Conservation (phyloP, 495 filamentous ascomycete species). For the Penicillium diatomitis region DNA sequence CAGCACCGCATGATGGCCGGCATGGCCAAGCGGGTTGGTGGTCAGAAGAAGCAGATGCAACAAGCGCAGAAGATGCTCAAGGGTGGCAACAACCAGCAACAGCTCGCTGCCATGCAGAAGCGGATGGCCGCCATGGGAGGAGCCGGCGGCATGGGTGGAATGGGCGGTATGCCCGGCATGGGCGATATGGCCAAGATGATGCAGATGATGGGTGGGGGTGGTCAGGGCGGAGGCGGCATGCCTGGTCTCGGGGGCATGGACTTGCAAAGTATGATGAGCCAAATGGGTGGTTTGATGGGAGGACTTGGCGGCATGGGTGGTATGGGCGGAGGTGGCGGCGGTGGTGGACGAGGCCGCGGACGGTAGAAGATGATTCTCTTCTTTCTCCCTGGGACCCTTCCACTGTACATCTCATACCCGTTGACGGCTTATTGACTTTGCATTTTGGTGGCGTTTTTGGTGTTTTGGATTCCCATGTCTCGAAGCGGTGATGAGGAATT, state of each 20-base stretch:
- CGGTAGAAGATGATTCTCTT: conserved; percentile 14
- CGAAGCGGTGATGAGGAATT: too few species aligned
- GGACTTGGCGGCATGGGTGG: conserved; percentile 39
- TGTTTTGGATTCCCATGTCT: conserved; percentile 2
- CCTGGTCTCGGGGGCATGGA: conserved; percentile 62
- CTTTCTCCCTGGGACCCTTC: neutral
- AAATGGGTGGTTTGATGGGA: conserved; percentile 64
- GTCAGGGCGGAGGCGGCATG: conserved; percentile 40
- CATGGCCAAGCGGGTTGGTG: conserved; percentile 98
- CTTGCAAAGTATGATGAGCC: conserved; percentile 76
- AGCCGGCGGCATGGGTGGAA: conserved; percentile 37
- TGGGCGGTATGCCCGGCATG: conserved; percentile 39
- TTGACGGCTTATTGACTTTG: conserved; percentile 15
- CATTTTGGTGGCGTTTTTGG: conserved; percentile 23
- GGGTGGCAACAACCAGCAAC: conserved; percentile 79
- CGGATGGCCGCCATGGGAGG: conserved; percentile 87
- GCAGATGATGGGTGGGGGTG: conserved; percentile 52
- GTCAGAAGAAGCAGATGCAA: conserved; percentile 94
- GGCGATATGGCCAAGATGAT: conserved; percentile 76
- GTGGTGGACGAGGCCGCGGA: conserved; percentile 31
- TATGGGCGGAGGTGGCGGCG: conserved; percentile 20
- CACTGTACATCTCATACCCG: conserved; percentile 3
- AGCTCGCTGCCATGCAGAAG: conserved; percentile 97
- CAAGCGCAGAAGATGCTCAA: conserved; percentile 83
- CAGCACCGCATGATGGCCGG: conserved; percentile 98